Percentiles rank a stretch among this genome's conserved stretches.
phyloP scores from a whole-genome alignment of 345 rosid species.

The Hibiscus mutabilis region DNA sequence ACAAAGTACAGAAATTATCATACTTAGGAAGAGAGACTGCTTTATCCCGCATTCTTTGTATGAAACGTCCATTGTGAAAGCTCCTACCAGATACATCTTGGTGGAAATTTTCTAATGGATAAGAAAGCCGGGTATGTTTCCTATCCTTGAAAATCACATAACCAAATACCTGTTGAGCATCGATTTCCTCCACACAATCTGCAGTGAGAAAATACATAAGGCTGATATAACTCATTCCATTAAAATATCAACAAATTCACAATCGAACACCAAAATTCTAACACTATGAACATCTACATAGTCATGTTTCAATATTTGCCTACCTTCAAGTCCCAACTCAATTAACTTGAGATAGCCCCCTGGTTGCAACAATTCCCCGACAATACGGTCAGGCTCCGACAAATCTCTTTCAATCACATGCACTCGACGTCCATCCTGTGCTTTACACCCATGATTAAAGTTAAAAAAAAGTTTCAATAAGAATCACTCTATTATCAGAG shows the following conservation, averaged over 20 bases:
- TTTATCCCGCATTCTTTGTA: slow-evolving; percentile 45
- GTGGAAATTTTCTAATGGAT: slow-evolving; percentile 44
- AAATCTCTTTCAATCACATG: slow-evolving; percentile 67
- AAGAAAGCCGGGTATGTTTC: slow-evolving; percentile 31
- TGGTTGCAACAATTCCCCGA: slow-evolving; percentile 71
- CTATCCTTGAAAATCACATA: slow-evolving; percentile 42
- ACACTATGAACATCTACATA: neutral
- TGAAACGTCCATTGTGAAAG: slow-evolving; percentile 30
- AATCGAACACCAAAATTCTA: neutral
- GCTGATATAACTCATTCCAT: neutral
- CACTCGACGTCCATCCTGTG: slow-evolving; percentile 66
- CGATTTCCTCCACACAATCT: slow-evolving; percentile 44
- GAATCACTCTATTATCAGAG: neutral
- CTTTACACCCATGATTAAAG: neutral
- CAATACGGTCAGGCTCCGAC: slow-evolving; percentile 65
- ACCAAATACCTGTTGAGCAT: neutral
- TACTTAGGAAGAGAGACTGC: slow-evolving; percentile 43
- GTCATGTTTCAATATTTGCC: neutral
- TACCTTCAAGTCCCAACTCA: slow-evolving; percentile 70
- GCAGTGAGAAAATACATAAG: slow-evolving; percentile 6
- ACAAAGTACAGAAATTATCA: neutral
- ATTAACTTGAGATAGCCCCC: slow-evolving; percentile 70
- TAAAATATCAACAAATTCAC: neutral
- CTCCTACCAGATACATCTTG: slow-evolving; percentile 32
- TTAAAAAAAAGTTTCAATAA: neutral